phyloP scores from a whole-genome alignment of 163 green algal genomes.

The Chlamydomonas reinhardtii region DNA sequence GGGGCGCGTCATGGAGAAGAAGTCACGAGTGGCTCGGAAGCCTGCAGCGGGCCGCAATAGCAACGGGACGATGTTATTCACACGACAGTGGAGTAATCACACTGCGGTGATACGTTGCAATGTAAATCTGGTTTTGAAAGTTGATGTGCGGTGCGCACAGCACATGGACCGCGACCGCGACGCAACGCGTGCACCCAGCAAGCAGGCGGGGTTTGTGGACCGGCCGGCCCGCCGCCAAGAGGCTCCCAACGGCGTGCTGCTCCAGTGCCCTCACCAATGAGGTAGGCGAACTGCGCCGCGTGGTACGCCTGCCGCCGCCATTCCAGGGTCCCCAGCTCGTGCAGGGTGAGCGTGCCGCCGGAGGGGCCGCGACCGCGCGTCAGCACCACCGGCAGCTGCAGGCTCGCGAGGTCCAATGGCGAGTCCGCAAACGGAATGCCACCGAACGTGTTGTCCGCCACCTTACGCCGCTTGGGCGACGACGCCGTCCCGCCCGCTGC shows the following conservation, averaged over 20 bases:
- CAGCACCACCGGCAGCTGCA: constrained; percentile 31
- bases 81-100: too few relatives aligned
- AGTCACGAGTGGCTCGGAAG: constrained; percentile 26
- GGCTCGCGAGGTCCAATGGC: constrained; percentile 14
- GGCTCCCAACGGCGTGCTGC: too few relatives aligned
- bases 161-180: too few relatives aligned
- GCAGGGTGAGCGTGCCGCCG: constrained; percentile 10
- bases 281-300: background rate
- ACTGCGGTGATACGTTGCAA: too few relatives aligned
- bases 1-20: background rate
- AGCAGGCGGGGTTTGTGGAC: too few relatives aligned
- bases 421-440: background rate
- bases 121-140: too few relatives aligned
- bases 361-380: background rate
- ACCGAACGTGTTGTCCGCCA: background rate
- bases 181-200: background rate
- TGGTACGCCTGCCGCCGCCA: constrained; percentile 43
- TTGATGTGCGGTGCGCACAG: too few relatives aligned
- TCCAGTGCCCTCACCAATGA: background rate
- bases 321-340: constrained; percentile 17
- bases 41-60: background rate
- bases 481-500: background rate
- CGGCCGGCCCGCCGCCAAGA: too few relatives aligned
- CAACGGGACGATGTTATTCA: too few relatives aligned
- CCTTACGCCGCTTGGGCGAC: constrained; percentile 16